Conservation (phyloP, 2,329 filamentous ascomycete genomes). For the Hirsutella minnesotensis region DNA sequence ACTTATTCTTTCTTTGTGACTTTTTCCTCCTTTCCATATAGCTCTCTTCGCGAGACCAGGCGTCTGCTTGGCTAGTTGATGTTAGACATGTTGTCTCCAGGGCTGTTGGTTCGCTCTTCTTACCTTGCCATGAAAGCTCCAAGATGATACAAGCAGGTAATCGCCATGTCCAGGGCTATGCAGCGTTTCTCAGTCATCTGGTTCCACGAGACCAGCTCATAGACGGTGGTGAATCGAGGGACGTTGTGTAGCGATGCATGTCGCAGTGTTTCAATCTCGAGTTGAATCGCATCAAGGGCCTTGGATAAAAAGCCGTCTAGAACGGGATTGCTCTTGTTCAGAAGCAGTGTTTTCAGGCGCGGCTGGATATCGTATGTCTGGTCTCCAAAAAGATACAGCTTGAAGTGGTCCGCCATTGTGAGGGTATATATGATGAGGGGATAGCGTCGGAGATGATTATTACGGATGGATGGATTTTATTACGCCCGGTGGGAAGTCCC, state of each 20-base stretch:
- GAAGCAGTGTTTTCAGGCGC: neutral
- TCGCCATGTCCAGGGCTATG: conserved; percentile 4
- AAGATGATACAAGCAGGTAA: conserved; percentile 4
- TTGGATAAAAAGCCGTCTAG: conserved; percentile 2
- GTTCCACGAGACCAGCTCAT: conserved; percentile 4
- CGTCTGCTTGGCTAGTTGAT: no score
- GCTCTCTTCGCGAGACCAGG: no score
- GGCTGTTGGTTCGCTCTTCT: no score
- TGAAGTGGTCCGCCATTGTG: conserved; percentile 1
- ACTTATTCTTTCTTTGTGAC: no score
- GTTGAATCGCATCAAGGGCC: conserved; percentile 1
- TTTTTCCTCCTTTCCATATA: no score
- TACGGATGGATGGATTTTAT: no score
- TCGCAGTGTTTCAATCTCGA: neutral
- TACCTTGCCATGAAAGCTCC: conserved; percentile 4
- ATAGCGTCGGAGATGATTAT: no score
- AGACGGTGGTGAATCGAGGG: conserved; percentile 3
- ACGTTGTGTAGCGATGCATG: no score
- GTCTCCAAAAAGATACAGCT: conserved; percentile 6
- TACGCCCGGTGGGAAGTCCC: no score
- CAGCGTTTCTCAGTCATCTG: conserved; percentile 1
- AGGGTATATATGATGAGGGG: no score
- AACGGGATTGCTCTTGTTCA: neutral
- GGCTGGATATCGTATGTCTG: conserved; percentile 3
- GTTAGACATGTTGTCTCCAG: no score